Conservation (phyloP, 2,329 filamentous ascomycete species). For the Calcarisporium arbuscula region DNA sequence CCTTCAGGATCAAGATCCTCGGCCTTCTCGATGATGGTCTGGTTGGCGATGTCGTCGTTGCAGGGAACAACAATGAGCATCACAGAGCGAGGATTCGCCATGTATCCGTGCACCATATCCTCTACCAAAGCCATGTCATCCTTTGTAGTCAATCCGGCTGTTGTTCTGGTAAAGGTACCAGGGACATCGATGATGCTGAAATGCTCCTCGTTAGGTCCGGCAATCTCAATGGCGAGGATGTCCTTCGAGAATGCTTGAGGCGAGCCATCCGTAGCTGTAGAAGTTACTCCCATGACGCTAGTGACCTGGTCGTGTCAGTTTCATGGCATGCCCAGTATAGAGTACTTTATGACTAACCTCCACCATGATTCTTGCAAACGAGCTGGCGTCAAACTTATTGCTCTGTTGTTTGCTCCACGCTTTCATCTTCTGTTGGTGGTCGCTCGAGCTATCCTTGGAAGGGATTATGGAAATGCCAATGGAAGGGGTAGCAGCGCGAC, state of each 20-base stretch:
- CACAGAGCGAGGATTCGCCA: conserved; percentile 40
- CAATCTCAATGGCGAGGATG: conserved; percentile 31
- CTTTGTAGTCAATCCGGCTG: conserved; percentile 35
- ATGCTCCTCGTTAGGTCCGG: conserved; percentile 35
- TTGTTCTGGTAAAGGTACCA: conserved; percentile 38
- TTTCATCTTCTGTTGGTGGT: not conserved
- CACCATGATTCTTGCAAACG: no score
- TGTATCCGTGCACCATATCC: conserved; percentile 41
- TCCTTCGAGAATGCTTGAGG: conserved; percentile 67
- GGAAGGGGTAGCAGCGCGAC: conserved; percentile 9
- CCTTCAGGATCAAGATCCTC: conserved; percentile 32
- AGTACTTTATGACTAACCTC: no score
- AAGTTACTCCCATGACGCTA: no score
- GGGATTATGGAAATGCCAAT: no score
- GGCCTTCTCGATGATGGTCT: conserved; percentile 32
- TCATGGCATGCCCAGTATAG: no score
- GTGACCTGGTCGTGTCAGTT: no score
- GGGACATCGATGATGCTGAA: conserved; percentile 50
- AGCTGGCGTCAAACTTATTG: not conserved
- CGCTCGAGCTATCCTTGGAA: conserved; percentile 82
- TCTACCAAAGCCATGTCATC: conserved; percentile 37
- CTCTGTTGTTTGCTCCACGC: not conserved
- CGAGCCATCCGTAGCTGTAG: no score
- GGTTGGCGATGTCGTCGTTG: conserved; percentile 33
- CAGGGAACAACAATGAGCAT: conserved; percentile 40